Evolutionary conservation across 2,329 filamentous ascomycete genomes (phyloP).

Genomic region (Clonostachys solani): DNA sequence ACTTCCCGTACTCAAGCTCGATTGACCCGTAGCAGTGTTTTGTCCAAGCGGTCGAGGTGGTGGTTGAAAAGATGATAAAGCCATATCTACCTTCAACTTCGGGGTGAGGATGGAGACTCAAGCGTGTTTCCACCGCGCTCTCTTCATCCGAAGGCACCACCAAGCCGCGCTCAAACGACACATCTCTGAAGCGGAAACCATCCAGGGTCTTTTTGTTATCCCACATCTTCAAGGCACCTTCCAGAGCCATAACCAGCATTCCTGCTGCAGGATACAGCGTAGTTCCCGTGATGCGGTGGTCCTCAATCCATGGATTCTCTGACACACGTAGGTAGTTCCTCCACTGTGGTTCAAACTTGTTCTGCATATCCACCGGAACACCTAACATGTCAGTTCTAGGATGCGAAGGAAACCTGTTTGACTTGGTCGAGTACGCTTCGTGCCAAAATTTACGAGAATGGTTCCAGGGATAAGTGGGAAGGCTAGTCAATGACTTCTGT

Average conservation of each 20-base stretch:
- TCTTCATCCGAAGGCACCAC: slow-evolving; percentile 4
- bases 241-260: slow-evolving; percentile 14
- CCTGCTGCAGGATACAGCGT: slow-evolving; percentile 20
- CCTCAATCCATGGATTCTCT: slow-evolving; percentile 26
- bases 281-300: slow-evolving; percentile 26
- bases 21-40: slow-evolving; percentile 12
- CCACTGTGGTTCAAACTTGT: slow-evolving; percentile 13
- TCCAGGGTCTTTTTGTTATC: not conserved
- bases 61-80: slow-evolving; percentile 8
- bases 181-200: slow-evolving; percentile 1
- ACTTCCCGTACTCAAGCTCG: slow-evolving; percentile 5
- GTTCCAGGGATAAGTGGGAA: slow-evolving; percentile 31
- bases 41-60: slow-evolving; percentile 4
- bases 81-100: not conserved
- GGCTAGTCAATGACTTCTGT: slow-evolving; percentile 10
- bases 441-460: slow-evolving; percentile 24
- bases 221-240: slow-evolving; percentile 13
- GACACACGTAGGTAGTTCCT: slow-evolving; percentile 11
- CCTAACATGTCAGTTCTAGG: slow-evolving; percentile 29
- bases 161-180: slow-evolving; percentile 4
- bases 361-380: slow-evolving; percentile 3
- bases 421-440: slow-evolving; percentile 18
- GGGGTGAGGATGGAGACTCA: slow-evolving; percentile 2
- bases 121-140: slow-evolving; percentile 3
- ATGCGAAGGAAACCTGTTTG: slow-evolving; percentile 21